These are phyloP conservation scores for Heliocybe sulcata DNA, from an alignment of 1,284 basidiomycete species.

Conservation along the genomic window DNA sequence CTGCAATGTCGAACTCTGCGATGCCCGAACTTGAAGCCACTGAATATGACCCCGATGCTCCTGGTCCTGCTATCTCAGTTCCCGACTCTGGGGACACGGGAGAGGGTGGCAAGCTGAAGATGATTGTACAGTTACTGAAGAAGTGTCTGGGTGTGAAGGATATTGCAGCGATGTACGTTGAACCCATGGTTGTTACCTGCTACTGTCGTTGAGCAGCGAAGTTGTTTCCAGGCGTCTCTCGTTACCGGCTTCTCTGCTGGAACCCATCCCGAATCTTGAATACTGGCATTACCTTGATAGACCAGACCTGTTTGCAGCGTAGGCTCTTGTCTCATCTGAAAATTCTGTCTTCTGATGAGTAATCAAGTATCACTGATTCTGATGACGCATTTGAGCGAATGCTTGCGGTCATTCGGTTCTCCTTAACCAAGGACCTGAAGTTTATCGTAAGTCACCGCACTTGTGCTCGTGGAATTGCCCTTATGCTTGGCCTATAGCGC, in stretches of 20 bases:
- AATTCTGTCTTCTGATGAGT: conserved; percentile 86
- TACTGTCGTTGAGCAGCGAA: background rate
- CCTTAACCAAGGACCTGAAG: conserved; percentile 93
- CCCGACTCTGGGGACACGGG: conserved; percentile 69
- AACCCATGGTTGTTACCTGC: conserved; percentile 4
- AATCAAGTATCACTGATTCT: conserved; percentile 75
- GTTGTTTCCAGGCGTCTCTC: conserved; percentile 65
- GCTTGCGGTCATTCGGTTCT: conserved; percentile 84
- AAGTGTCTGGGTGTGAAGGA: conserved; percentile 87
- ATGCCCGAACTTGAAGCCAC: conserved; percentile 24
- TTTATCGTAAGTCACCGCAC: conserved; percentile 60
- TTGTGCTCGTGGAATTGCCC: background rate
- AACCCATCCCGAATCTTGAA: conserved; percentile 91
- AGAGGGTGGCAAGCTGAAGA: conserved; percentile 86
- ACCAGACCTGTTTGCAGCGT: conserved; percentile 90
- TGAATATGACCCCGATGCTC: conserved; percentile 28
- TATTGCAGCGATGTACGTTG: conserved; percentile 80
- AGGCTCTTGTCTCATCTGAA: conserved; percentile 32
- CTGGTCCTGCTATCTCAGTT: conserved; percentile 58
- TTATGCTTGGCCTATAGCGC: conserved; percentile 53
- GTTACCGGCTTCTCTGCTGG: conserved; percentile 82
- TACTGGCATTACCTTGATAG: conserved; percentile 95
- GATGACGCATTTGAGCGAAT: conserved; percentile 89
- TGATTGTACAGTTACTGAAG: conserved; percentile 84
- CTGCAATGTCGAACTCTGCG: background rate